A percentile compares a stretch with the other conserved stretches of the same genome.
Conservation (phyloP, 495 filamentous ascomycete species). For the Polyplosphaeria fusca region DNA sequence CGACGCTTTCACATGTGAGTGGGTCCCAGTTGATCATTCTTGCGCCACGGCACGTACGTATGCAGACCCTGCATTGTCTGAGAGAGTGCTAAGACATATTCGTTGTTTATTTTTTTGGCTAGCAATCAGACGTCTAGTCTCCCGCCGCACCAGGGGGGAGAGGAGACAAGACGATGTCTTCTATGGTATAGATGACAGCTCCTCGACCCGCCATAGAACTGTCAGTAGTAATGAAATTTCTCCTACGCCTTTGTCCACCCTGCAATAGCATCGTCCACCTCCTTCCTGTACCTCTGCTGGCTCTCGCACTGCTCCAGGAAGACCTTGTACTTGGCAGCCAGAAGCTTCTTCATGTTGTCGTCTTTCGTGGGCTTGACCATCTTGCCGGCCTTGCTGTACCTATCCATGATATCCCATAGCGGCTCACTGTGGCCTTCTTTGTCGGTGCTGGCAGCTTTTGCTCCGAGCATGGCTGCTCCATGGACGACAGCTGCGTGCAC, state of each 20-base stretch:
- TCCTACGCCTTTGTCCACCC: slow-evolving; percentile 54
- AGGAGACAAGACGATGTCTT: too few relatives aligned
- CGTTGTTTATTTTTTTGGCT: too few relatives aligned
- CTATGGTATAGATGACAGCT: too few relatives aligned
- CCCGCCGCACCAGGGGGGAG: too few relatives aligned
- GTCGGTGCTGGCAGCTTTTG: slow-evolving; percentile 73
- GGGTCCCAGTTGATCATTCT: too few relatives aligned
- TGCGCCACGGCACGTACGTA: too few relatives aligned
- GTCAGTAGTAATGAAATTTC: too few relatives aligned
- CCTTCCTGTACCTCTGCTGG: slow-evolving; percentile 39
- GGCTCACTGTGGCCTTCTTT: slow-evolving; percentile 74
- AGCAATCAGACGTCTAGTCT: too few relatives aligned
- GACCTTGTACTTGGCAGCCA: slow-evolving; percentile 80
- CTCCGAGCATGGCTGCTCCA: slow-evolving; percentile 94
- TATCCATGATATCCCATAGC: slow-evolving; percentile 94
- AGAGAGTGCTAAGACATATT: too few relatives aligned
- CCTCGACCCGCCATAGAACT: too few relatives aligned
- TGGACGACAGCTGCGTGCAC: slow-evolving; percentile 95
- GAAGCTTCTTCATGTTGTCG: slow-evolving; percentile 67
- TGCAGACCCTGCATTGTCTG: too few relatives aligned
- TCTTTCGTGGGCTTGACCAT: slow-evolving; percentile 70
- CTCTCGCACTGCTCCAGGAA: slow-evolving; percentile 45
- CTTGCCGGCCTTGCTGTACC: slow-evolving; percentile 92
- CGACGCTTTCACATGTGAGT: too few relatives aligned
- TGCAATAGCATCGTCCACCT: slow-evolving; percentile 47